Base-by-base conservation (phyloP, 768 basidiomycete genomes). In the Podaxis sp. region DNA sequence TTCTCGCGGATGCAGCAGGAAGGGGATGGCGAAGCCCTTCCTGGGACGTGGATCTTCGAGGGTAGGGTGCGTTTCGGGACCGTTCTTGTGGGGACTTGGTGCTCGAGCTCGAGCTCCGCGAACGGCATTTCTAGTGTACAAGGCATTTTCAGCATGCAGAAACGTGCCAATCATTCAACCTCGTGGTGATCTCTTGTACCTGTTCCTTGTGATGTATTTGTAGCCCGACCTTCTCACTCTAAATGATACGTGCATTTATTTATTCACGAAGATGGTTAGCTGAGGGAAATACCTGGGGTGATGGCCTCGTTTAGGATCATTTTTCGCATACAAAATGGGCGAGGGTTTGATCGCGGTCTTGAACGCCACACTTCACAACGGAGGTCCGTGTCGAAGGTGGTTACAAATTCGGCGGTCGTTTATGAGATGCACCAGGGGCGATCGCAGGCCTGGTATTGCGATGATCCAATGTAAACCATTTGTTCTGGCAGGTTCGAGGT, bases 41-140 rank as follows among this genome's bases (percentile, higher is more conserved):
- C 61, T 58, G 85, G 83, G 51, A 77, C 75, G 2, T 86, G 85
- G 84, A 73, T 83, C 38, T 87, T 88, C 62, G 80, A 84, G 66
- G 87, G 87, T 12, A 80, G 81, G 59, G 58, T 88, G 40, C 76
- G 75, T 57, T 81, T 80, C 63, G 80, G 78, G 30, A 69, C 69
- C 40, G 79, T 80, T 26, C 76, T 89, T 64, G 81, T 84, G 30
- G 88, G 88, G 17, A 76, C 78, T 30, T 87, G 86, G 83, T 69
- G 79, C 13, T 40, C 54, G 11, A 57, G 54, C 38, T 17, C 55
- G 3, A 57, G 36, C 30, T 9, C 44, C 24, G 13, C 49, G 4
- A 49, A 36, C 39, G 48, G 38, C 24, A 71, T 65, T 30, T 71
- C 74, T 56, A 72, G 77, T 59, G 70, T 83, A 52, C 73, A 76